Base-by-base conservation (phyloP, 768 basidiomycete genomes). In the Pleurotus salmoneostramineus region DNA sequence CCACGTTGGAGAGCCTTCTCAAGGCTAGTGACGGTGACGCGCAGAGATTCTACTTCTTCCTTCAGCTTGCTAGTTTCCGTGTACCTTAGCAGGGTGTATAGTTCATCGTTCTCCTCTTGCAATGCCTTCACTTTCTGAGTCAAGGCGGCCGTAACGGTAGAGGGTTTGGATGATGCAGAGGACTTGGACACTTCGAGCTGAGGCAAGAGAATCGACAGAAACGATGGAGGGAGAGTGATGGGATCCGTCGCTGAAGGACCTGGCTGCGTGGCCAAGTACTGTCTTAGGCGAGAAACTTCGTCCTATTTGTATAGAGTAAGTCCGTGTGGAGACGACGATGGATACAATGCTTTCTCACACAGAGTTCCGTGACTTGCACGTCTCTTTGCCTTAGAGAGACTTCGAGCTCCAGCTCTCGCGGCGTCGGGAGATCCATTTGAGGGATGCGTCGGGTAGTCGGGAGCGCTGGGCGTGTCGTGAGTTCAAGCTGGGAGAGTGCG, bases 101-200 rank as follows among this genome's bases (percentile, higher is more conserved):
- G 69, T 61, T 94, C 92, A 62, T 94, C 91, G 59, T 94, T 94
- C 70, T 94, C 92, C 57, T 92, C 88, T 67, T 94, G 92, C 7
- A 94, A 74, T 14, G 86, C 70, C 49, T 83, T 83, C 31, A 83
- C 81, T 48, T 89, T 79, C 65, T 93, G 91, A 0, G 83, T 88
- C 58, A 94, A 78, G 0, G 91, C 91, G n/a, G 84, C 77, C 40
- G 82, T 72, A 34, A 89, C 86, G 1, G 87, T 88, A 61, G 77
- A 81, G 8, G 76, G 77, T 21, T 73, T 69, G 37, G 73, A 62
- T 34, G 71, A 61, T 50, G 66, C 61, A 58, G 68, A 58, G 48
- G 63, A 61, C 31, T 61, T 62, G 12, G 76, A 63, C n/a, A 71
- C 67, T 54, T 78, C 77, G 62, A 93, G 71, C 62, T 88, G 88